Evolutionary conservation across 2,329 filamentous ascomycete species (phyloP), one percentile per base, ranked within the genome.

Genomic region (Lecanoromycetidae sp.): DNA sequence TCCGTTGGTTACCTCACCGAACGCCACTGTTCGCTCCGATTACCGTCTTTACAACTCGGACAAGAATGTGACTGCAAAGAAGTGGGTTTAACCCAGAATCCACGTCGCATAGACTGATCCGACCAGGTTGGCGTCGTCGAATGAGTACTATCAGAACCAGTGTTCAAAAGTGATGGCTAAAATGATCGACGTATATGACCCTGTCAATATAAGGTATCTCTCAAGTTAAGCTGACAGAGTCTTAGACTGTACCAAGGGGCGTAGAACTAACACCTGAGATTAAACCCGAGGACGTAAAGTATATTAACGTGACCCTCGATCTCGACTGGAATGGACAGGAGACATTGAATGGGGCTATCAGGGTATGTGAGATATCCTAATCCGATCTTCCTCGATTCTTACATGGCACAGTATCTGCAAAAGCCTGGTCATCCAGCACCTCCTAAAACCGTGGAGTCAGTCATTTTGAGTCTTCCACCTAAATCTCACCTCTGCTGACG

Each of bases 21-120:
- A 63, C 41, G 55, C 58, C 25, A 60, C 58, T 0, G 42, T 61
- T 8, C 56, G 57, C 13, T 62, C 60, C 4, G 62, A 65, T 41
- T 55, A 59, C 38, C 55, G 60, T 13, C 56, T 65, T 15, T 64
- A 59, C 41, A 53, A 47, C 5, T 52, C 56, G 3, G 61, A 63
- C 48, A 52, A 49, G 30, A 62, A 62, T 34, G 52, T 39, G 22
- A 64, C 61, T 8, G 60, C 64, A 54, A 46, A 55, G 7, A 53
- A 52, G 25, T 41, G 20, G 12, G 8, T 22, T 32, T 20, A 17
- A 15, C 9, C 38, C 17, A 3, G 17, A 29, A 13, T 19, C 7
- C n/a, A n/a, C 9, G 1, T 32, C 13, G 9, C n/a, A 13, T 13
- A 30, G 22, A 41, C n/a, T 5, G 8, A 19, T 8, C 23, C 4